Evolutionary conservation across 179 eudicot species (phyloP).

Genomic region (Gypsophila paniculata): DNA sequence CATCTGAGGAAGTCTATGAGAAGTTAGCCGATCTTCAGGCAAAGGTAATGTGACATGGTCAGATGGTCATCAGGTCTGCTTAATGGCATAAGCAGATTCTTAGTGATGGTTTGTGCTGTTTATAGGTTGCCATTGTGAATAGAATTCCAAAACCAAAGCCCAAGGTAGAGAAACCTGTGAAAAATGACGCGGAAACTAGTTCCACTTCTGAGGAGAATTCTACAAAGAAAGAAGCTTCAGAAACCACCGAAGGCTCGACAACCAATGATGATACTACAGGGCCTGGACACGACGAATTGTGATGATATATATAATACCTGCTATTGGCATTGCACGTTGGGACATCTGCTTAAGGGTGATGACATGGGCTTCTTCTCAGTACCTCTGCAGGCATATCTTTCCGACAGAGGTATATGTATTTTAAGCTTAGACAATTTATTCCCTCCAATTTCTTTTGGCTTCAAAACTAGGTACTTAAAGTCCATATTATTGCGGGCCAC

Average conservation of each 20-base stretch:
- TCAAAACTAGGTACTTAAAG: conserved; percentile 16
- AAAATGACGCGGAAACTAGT: conserved; percentile 46
- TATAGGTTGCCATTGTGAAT: conserved; percentile 62
- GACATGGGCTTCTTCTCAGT: conserved; percentile 5
- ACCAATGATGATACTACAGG: conserved; percentile 31
- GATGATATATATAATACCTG: conserved; percentile 16
- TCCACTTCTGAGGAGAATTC: conserved; percentile 35
- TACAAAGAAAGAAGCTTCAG: conserved; percentile 31
- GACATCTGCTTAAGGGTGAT: conserved; percentile 5
- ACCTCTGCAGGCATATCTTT: conserved; percentile 5
- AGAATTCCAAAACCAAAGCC: conserved; percentile 89
- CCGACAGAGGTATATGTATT: background rate
- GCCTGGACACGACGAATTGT: conserved; percentile 60
- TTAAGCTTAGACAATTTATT: conserved; percentile 3
- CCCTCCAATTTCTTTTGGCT: conserved; percentile 18
- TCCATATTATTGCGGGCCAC: conserved; percentile 17
- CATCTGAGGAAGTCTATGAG: conserved; percentile 67
- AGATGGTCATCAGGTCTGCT: background rate
- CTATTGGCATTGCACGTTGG: background rate
- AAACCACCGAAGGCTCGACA: conserved; percentile 32
- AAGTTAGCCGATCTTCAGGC: conserved; percentile 67
- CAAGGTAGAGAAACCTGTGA: conserved; percentile 74
- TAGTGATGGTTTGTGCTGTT: conserved; percentile 12
- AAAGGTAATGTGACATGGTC: conserved; percentile 38
- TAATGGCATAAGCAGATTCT: background rate